Base-by-base conservation (phyloP, 768 basidiomycete species). In the Leccinum ochraceum region DNA sequence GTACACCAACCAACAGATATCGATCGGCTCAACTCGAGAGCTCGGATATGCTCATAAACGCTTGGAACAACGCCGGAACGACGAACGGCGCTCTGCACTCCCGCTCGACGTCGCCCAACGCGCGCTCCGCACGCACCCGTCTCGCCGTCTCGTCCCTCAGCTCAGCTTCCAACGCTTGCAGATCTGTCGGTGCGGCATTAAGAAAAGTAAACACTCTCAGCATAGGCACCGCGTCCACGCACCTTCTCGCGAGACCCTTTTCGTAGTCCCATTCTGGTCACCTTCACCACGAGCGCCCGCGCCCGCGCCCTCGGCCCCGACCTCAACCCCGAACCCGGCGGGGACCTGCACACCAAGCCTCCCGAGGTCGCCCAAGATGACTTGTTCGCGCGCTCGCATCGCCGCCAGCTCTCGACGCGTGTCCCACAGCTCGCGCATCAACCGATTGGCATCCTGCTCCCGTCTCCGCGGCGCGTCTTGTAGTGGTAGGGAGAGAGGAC, bases 71-170 rank as follows among this genome's bases (percentile, higher is more conserved):
- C 11, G 80, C 82, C 17, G 84, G 84, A 6, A 84, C 83, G 44
- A 86, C 74, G 61, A 87, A 88, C 16, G 85, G 86, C 58, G 75
- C 68, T 55, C 69, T 73, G 55, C 79, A 79, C 67, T 87, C 86
- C 50, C 76, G 72, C 61, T 79, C 73, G 16, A 87, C 73, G 22
- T 85, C 84, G 52, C 63, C 66, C 60, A 86, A 63, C 14, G 73
- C 69, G 13, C 66, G 70, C 61, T 86, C 86, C 3, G 78, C 79
- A 58, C 78, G 77, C n/a, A 69, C 36, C 37, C 82, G 70, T 55
- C 63, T 66, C 49, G 62, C 62, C 14, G 72, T 73, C 69, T 83
- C 83, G 3, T 63, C 61, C 30, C 55, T 69, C 24, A 84, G 59
- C 32, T 82, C 74, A 5, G 51, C 53, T 55, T 80, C 72, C 2